Percentiles rank a stretch among this genome's conserved stretches.
Evolutionary conservation across 2,329 filamentous ascomycete genomes (phyloP).

Genomic region (Fusarium duplospermum): DNA sequence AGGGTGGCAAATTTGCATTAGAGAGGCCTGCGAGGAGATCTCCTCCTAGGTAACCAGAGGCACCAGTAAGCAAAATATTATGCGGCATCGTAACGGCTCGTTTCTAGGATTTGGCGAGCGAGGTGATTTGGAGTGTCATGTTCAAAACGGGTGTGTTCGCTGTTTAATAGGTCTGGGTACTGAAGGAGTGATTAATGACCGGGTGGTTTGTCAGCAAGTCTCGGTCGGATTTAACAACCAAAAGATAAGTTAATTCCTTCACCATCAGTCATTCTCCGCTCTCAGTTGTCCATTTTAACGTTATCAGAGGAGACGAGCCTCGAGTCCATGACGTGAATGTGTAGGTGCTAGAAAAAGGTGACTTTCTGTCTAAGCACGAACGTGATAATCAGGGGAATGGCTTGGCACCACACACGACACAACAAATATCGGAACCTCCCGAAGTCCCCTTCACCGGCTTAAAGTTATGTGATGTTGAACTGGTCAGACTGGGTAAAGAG

Average conservation of each 20-base stretch:
- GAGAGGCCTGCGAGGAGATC: not conserved
- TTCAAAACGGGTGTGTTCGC: not conserved
- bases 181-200: not conserved
- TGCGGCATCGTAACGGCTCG: not conserved
- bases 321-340: not conserved
- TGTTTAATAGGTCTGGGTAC: not conserved
- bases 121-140: not conserved
- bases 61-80: not conserved
- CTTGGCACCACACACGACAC: no score
- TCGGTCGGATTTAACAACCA: not conserved
- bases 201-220: not conserved
- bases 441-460: no score
- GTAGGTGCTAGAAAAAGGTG: no score
- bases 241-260: not conserved
- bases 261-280: not conserved
- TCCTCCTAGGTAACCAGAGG: not conserved
- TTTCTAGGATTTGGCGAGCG: no score
- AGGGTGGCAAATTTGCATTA: not conserved
- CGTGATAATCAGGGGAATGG: no score
- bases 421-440: no score
- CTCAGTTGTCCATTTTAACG: not conserved
- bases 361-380: no score
- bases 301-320: not conserved
- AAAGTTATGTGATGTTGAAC: no score
- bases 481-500: no score